Percentiles rank a stretch among this genome's conserved stretches.
Evolutionary conservation across 176 grass and related monocot genomes (phyloP).

Genomic region (sorghum (Sorghum bicolor)): Sorghum_bicolor_NCBIv3 NC_012871.2:16603501-16604000

Average conservation of each 20-base stretch:
- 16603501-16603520: background rate
- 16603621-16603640: too few species aligned
- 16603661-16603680: background rate
- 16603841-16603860: background rate
- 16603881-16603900: too few species aligned
- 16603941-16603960: background rate
- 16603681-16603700: background rate
- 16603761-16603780: background rate
- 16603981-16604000: too few species aligned
- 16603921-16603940: slow-evolving; percentile 1
- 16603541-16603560: too few species aligned
- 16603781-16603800: background rate
- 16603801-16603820: background rate
- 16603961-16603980: too few species aligned
- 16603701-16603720: background rate
- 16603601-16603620: background rate
- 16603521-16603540: background rate
- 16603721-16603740: background rate
- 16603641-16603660: too few species aligned
- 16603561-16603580: background rate
- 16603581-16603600: background rate
- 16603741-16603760: background rate
- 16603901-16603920: background rate
- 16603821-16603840: background rate
- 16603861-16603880: background rate